Percentiles rank a stretch among this genome's conserved stretches.
Evolutionary conservation across 2,329 filamentous ascomycete genomes (phyloP).

Genomic region (Alternaria triticimaculans): DNA sequence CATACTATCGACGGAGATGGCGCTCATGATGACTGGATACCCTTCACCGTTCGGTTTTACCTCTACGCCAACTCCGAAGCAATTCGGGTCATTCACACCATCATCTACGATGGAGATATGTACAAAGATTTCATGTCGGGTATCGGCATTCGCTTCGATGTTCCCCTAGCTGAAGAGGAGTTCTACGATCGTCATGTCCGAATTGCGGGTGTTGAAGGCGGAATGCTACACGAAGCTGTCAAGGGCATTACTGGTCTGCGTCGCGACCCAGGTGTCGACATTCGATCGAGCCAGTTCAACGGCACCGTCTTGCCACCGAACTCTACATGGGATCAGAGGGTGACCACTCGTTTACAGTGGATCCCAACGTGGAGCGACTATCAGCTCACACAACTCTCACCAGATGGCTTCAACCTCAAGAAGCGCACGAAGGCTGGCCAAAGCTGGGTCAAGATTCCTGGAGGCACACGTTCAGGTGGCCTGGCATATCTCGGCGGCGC

Average conservation of each 20-base stretch:
- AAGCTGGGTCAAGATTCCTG: slow-evolving; percentile 65
- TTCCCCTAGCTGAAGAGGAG: slow-evolving; percentile 61
- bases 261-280: slow-evolving; percentile 59
- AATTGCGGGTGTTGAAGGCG: slow-evolving; percentile 62
- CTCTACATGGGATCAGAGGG: slow-evolving; percentile 56
- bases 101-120: slow-evolving; percentile 62
- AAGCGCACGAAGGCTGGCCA: slow-evolving; percentile 66
- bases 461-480: slow-evolving; percentile 62
- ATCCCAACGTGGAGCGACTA: slow-evolving; percentile 67
- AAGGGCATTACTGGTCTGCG: slow-evolving; percentile 67
- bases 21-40: slow-evolving; percentile 58
- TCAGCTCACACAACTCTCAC: slow-evolving; percentile 62
- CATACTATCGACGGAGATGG: slow-evolving; percentile 37
- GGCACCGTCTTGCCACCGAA: slow-evolving; percentile 52
- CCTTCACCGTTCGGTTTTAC: slow-evolving; percentile 64
- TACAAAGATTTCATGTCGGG: slow-evolving; percentile 61
- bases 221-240: slow-evolving; percentile 64
- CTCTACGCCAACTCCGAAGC: slow-evolving; percentile 64
- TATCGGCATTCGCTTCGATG: slow-evolving; percentile 62
- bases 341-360: slow-evolving; percentile 60
- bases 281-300: slow-evolving; percentile 59
- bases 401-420: slow-evolving; percentile 66
- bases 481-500: slow-evolving; percentile 66
- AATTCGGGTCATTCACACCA: slow-evolving; percentile 62
- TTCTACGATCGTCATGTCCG: slow-evolving; percentile 66